These are phyloP conservation scores for Aspergillus puulaauensis DNA, from an alignment of 2,329 filamentous ascomycete genomes.

Conservation along the genomic window DNA sequence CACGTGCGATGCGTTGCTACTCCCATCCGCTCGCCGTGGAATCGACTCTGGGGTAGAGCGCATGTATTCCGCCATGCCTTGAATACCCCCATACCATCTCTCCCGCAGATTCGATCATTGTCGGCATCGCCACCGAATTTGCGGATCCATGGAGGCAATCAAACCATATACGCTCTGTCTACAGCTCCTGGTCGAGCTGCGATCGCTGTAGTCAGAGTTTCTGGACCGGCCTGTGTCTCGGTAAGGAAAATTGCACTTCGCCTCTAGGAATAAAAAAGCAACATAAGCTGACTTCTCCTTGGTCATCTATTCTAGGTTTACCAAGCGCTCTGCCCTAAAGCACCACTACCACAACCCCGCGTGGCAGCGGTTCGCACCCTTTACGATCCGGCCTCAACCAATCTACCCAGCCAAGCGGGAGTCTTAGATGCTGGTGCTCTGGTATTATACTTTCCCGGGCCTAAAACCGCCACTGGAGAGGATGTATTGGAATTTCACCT, in stretches of 20 bases:
- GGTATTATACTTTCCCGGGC: slow-evolving; percentile 77
- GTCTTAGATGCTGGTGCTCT: slow-evolving; percentile 75
- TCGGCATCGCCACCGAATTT: slow-evolving; percentile 15
- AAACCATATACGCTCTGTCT: slow-evolving; percentile 88
- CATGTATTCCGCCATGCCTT: slow-evolving; percentile 14
- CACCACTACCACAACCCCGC: slow-evolving; percentile 57
- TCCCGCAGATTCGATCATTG: slow-evolving; percentile 21
- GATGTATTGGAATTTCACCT: slow-evolving; percentile 90
- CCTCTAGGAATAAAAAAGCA: neutral
- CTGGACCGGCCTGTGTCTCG: slow-evolving; percentile 71
- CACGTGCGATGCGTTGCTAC: slow-evolving; percentile 25
- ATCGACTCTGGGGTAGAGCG: slow-evolving; percentile 10
- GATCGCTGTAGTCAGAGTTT: slow-evolving; percentile 86
- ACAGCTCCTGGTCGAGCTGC: slow-evolving; percentile 82
- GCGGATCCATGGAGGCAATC: slow-evolving; percentile 29
- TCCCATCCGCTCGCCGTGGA: slow-evolving; percentile 26
- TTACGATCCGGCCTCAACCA: slow-evolving; percentile 54
- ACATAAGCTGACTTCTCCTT: neutral
- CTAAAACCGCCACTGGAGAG: slow-evolving; percentile 85
- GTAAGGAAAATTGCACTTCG: slow-evolving; percentile 42
- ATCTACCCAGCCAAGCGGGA: slow-evolving; percentile 33
- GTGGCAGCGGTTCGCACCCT: slow-evolving; percentile 73
- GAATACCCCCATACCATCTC: slow-evolving; percentile 4
- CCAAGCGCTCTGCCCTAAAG: slow-evolving; percentile 58
- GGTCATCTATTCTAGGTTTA: slow-evolving; percentile 56